Evolutionary conservation across 139 green algal species (phyloP).

Genomic region (Bryopsis sp.): DNA sequence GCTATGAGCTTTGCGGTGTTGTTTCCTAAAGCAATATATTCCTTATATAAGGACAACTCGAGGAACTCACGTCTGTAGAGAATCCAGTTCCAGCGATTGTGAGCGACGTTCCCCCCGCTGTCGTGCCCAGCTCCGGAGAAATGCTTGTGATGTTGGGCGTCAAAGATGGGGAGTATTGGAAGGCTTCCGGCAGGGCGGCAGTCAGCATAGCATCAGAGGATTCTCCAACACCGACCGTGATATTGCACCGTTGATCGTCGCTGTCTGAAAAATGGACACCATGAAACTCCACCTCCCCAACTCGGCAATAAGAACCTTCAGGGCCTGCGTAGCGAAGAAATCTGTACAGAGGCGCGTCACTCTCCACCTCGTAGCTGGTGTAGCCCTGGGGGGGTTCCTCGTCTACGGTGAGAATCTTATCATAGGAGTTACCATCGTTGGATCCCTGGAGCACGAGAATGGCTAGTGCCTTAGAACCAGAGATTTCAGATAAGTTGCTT

Average conservation of each 20-base stretch:
- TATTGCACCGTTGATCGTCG: not conserved
- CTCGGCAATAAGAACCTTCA: not conserved
- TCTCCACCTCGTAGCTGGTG: not conserved
- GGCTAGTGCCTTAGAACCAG: too few species aligned
- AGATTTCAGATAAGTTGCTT: too few species aligned
- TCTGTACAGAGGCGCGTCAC: not conserved
- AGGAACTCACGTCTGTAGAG: not conserved
- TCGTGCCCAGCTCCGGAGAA: constrained; percentile 29
- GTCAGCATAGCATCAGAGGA: not conserved
- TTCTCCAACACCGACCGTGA: not conserved
- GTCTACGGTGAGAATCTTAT: not conserved
- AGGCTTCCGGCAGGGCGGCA: too few species aligned
- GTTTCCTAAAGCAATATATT: too few species aligned
- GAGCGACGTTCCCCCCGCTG: constrained; percentile 41
- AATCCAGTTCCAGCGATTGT: constrained; percentile 30
- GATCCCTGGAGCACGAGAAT: not conserved
- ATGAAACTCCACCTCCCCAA: constrained; percentile 11
- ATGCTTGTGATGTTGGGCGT: constrained; percentile 30
- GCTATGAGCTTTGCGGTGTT: too few species aligned
- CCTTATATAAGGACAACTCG: too few species aligned
- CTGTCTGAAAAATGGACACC: not conserved
- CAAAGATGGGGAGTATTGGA: constrained; percentile 23
- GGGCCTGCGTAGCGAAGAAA: not conserved
- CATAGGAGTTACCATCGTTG: not conserved
- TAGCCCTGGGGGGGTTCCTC: constrained; percentile 7